phyloP scores from a whole-genome alignment of 164 flowering plant genomes.

The Annona squamosa region DNA sequence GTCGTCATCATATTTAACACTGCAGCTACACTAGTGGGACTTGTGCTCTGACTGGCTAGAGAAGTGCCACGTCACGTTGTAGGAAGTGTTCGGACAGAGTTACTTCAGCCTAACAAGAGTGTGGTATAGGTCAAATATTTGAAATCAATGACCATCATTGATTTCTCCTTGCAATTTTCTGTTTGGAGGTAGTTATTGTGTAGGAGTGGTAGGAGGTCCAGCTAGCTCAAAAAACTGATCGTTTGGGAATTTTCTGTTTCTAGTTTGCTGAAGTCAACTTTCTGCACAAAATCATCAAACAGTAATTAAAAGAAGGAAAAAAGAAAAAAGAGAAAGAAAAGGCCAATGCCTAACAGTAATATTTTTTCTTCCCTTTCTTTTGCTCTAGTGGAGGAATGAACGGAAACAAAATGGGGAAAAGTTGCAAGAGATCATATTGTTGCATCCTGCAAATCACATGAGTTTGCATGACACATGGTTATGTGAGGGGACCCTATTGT shows the following conservation, averaged over 20 bases:
- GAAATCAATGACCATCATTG: too few relatives aligned
- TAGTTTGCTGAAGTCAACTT: conserved; percentile 83
- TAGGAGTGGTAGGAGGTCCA: too few relatives aligned
- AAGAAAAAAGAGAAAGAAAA: not conserved
- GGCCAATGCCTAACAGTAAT: not conserved
- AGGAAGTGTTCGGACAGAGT: too few relatives aligned
- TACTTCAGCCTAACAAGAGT: too few relatives aligned
- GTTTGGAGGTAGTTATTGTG: too few relatives aligned
- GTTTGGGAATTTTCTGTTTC: conserved; percentile 36
- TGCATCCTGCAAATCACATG: conserved; percentile 65
- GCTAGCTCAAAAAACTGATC: too few relatives aligned
- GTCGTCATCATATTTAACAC: too few relatives aligned
- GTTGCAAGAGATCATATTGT: conserved; percentile 27
- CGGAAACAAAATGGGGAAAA: not conserved
- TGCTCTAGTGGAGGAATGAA: not conserved
- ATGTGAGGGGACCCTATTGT: conserved; percentile 62
- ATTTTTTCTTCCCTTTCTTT: not conserved
- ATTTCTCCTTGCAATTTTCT: too few relatives aligned
- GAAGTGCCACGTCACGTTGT: too few relatives aligned
- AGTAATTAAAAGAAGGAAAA: not conserved
- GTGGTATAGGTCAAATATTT: too few relatives aligned
- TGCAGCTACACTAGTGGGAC: too few relatives aligned
- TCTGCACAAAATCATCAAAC: conserved; percentile 31
- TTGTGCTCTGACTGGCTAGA: too few relatives aligned
- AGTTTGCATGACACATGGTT: conserved; percentile 61